These are phyloP conservation scores for Umbelopsis ramanniana DNA, from an alignment of 192 early-diverging fungal genomes.

Conservation along the genomic window DNA sequence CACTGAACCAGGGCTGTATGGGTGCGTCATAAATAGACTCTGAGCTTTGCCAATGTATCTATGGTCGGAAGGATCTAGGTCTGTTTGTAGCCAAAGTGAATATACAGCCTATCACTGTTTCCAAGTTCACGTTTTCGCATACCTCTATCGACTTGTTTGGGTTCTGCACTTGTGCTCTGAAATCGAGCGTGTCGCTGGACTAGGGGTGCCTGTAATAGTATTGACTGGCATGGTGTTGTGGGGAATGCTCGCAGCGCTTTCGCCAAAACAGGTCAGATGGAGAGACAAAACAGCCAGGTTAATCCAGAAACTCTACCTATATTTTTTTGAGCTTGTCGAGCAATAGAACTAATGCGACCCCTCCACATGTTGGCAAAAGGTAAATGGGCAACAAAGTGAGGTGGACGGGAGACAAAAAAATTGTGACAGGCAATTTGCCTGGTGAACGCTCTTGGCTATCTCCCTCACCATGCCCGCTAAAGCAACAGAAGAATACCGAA, in stretches of 20 bases:
- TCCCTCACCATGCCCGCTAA: constrained; percentile 27
- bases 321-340: not conserved
- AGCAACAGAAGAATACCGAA: constrained; percentile 42
- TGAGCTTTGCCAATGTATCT: constrained; percentile 71
- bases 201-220: no score
- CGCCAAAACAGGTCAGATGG: not conserved
- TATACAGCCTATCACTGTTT: not conserved
- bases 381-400: not conserved
- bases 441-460: not conserved
- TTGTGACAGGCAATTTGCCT: constrained; percentile 10
- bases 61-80: constrained; percentile 53
- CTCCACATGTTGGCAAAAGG: not conserved
- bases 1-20: constrained; percentile 69
- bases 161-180: not conserved
- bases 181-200: not conserved
- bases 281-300: not conserved
- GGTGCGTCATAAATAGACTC: constrained; percentile 72
- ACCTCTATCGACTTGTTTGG: constrained; percentile 14
- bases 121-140: not conserved
- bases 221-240: not conserved
- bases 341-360: not conserved
- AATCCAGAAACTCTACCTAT: not conserved
- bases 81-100: not conserved
- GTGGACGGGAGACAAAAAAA: not conserved
- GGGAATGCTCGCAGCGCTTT: not conserved